Conservation (phyloP, 495 filamentous ascomycete species). For the Bacidia gigantensis region DNA sequence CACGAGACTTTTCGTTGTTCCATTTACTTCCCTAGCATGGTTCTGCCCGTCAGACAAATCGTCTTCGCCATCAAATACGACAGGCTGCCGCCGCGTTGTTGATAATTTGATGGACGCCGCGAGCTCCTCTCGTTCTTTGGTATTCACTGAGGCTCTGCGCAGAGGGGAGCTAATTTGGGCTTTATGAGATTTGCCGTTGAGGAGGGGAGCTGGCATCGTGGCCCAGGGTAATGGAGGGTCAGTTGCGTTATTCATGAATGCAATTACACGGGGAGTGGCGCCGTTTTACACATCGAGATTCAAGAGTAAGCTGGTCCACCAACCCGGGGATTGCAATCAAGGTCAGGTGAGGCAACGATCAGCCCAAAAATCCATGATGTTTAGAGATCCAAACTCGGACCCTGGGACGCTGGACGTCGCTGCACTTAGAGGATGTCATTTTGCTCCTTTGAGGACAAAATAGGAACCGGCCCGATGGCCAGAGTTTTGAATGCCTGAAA, state of each 20-base stretch:
- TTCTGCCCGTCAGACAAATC: neutral
- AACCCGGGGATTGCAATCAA: neutral
- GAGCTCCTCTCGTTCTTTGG: constrained; percentile 36
- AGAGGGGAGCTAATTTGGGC: constrained; percentile 24
- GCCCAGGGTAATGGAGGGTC: constrained; percentile 22
- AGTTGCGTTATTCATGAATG: neutral
- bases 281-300: neutral
- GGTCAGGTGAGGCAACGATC: neutral
- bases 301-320: neutral
- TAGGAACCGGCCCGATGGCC: neutral
- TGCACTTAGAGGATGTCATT: neutral
- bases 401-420: neutral
- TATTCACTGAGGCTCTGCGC: constrained; percentile 22
- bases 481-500: neutral
- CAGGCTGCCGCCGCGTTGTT: constrained; percentile 30
- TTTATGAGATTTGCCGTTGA: constrained; percentile 25
- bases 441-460: neutral
- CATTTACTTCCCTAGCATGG: neutral
- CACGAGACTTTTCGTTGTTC: neutral
- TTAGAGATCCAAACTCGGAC: no score
- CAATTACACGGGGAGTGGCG: no score
- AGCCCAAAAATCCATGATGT: no score
- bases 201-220: constrained; percentile 34
- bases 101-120: constrained; percentile 40
- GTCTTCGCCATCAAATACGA: constrained; percentile 26